Evolutionary conservation across 164 flowering plant genomes (phyloP), one percentile per base, ranked within the genome.

Genomic region (Tinospora cordifolia): DNA sequence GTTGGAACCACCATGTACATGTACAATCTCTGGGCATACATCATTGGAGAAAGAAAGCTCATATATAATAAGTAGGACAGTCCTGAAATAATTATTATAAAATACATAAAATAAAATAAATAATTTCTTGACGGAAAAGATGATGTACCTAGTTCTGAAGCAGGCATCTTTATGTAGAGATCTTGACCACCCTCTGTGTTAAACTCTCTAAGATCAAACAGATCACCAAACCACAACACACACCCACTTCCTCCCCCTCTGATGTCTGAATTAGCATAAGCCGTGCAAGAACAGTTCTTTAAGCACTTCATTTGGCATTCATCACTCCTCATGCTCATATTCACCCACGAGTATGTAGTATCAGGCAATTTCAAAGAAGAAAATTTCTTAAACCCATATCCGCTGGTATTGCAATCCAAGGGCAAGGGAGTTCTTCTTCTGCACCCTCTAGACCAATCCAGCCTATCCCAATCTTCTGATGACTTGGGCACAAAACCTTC

Each of bases 121-220:
- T n/a, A n/a, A n/a, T n/a, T n/a, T n/a, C n/a, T n/a, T n/a, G n/a
- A n/a, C n/a, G n/a, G n/a, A n/a, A n/a, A n/a, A n/a, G n/a, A n/a
- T n/a, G n/a, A n/a, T n/a, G n/a, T 83, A 87, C 90, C 85, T 19
- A 82, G 19, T 44, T 83, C 88, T 9, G 88, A 76, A 77, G 87
- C 85, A 0, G 89, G 79, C 36, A 30, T 30, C 4, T 4, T 30
- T 30, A 30, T 4, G 4, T 30, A 30, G 36, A 30, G 36, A 1
- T 77, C 79, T 22, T 86, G 88, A 0, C 89, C 89, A 54, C 80
- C 84, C 3, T 77, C 79, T 0, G 75, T 59, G n/a, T 30, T 1
- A 30, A 73, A 82, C 6, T 66, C 40, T 65, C 87, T 70, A 74
- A 85, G 62, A 64, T 88, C 90, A 8, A 77, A 0, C 4, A 88